phyloP scores from a whole-genome alignment of 371 early-diverging fungal genomes.

The Dinochytrium kinnereticum region DNA sequence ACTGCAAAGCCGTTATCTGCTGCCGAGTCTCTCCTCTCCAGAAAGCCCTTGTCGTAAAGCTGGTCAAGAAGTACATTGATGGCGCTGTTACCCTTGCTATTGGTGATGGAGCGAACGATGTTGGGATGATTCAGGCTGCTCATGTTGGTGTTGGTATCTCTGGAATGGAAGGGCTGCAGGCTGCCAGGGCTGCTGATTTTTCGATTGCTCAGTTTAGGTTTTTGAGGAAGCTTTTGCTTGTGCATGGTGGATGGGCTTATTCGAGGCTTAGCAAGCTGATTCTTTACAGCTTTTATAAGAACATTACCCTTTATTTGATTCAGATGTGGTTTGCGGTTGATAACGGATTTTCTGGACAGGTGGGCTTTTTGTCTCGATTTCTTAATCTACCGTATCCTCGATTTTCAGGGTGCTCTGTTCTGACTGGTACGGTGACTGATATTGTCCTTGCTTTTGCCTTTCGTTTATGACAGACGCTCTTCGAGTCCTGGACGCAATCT shows the following conservation, averaged over 20 bases:
- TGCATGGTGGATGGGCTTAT: conserved; percentile 66
- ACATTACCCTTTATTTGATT: conserved; percentile 93
- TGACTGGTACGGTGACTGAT: background rate
- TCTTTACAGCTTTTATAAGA: conserved; percentile 65
- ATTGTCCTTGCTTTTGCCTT: background rate
- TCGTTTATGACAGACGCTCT: conserved; percentile 54
- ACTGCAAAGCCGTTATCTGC: conserved; percentile 81
- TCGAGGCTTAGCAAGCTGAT: conserved; percentile 54
- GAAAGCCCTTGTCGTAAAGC: conserved; percentile 88
- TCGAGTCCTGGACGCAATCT: conserved; percentile 73
- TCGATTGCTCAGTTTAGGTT: conserved; percentile 65
- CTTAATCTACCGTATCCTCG: background rate
- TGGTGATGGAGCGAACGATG: conserved; percentile 98
- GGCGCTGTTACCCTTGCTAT: conserved; percentile 83
- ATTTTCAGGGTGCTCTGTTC: background rate
- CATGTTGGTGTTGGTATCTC: conserved; percentile 71
- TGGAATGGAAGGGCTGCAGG: conserved; percentile 74
- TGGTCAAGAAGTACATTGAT: conserved; percentile 62
- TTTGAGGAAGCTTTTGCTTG: conserved; percentile 54
- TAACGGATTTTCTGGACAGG: conserved; percentile 76
- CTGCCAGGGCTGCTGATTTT: conserved; percentile 68
- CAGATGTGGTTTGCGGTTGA: conserved; percentile 87
- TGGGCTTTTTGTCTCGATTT: conserved; percentile 9
- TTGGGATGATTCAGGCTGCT: conserved; percentile 90
- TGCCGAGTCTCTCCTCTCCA: conserved; percentile 95